These are phyloP conservation scores for Entomophthora muscae DNA, from an alignment of 371 early-diverging fungal species.

Conservation along the genomic window DNA sequence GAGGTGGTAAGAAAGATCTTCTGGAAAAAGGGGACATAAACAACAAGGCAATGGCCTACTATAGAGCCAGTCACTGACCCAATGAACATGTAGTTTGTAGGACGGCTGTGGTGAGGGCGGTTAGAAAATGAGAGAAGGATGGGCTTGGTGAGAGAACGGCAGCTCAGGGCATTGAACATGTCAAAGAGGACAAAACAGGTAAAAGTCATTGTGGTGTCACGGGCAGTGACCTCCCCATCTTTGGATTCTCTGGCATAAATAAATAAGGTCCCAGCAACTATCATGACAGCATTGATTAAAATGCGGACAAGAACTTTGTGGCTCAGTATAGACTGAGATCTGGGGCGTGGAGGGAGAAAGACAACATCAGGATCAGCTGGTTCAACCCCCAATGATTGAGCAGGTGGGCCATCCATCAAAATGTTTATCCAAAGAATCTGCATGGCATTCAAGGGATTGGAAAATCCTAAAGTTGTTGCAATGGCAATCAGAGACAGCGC, in stretches of 20 bases:
- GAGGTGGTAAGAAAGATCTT: slow-evolving; percentile 76
- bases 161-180: slow-evolving; percentile 85
- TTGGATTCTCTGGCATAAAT: slow-evolving; percentile 61
- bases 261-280: slow-evolving; percentile 75
- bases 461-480: slow-evolving; percentile 64
- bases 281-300: slow-evolving; percentile 53
- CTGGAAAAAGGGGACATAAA: slow-evolving; percentile 82
- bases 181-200: slow-evolving; percentile 91
- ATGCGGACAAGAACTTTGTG: slow-evolving; percentile 53
- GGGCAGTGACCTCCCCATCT: slow-evolving; percentile 50
- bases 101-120: slow-evolving; percentile 26
- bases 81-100: slow-evolving; percentile 76
- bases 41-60: slow-evolving; percentile 67
- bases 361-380: slow-evolving; percentile 66
- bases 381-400: slow-evolving; percentile 79
- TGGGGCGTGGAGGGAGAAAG: slow-evolving; percentile 60
- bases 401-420: slow-evolving; percentile 85
- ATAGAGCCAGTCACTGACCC: slow-evolving; percentile 63
- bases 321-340: slow-evolving; percentile 57
- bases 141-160: slow-evolving; percentile 72
- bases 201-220: slow-evolving; percentile 92
- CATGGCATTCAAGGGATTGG: slow-evolving; percentile 93
- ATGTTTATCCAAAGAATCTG: slow-evolving; percentile 93
- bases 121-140: slow-evolving; percentile 32
- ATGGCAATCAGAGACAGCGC: slow-evolving; percentile 74